Conservation (phyloP, 2,329 filamentous ascomycete species). For the Camillea tinctor region DNA sequence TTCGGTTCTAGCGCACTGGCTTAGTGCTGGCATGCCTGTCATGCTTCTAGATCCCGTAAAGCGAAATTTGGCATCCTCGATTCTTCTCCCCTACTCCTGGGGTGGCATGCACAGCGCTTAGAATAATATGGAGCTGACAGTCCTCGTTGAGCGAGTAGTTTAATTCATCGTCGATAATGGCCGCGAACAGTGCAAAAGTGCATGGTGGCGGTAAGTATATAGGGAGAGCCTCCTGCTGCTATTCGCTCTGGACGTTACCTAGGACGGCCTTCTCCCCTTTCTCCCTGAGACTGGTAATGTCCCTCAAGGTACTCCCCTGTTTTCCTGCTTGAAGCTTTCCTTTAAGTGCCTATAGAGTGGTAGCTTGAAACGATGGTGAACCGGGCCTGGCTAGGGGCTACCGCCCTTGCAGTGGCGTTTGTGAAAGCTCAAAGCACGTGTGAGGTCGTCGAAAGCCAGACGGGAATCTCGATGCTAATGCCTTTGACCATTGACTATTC, state of each 20-base stretch:
- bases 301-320: not conserved
- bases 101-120: not conserved
- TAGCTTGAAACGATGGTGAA: conserved; percentile 17
- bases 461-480: conserved; percentile 34
- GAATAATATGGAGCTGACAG: not conserved
- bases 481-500: conserved; percentile 35
- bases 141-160: not conserved
- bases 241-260: not conserved
- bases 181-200: not conserved
- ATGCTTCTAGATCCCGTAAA: not conserved
- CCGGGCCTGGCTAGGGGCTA: conserved; percentile 13
- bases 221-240: not conserved
- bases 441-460: conserved; percentile 32
- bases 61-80: not conserved
- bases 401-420: conserved; percentile 14
- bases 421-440: conserved; percentile 35
- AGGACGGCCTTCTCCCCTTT: not conserved
- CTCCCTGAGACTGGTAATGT: not conserved
- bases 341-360: not conserved
- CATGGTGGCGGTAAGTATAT: not conserved
- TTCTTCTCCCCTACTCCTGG: not conserved
- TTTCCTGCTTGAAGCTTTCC: not conserved
- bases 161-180: not conserved
- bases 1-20: not conserved
- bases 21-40: not conserved